These are phyloP conservation scores for Waltergamsia citrina DNA, from an alignment of 2,329 filamentous ascomycete species.

Conservation along the genomic window DNA sequence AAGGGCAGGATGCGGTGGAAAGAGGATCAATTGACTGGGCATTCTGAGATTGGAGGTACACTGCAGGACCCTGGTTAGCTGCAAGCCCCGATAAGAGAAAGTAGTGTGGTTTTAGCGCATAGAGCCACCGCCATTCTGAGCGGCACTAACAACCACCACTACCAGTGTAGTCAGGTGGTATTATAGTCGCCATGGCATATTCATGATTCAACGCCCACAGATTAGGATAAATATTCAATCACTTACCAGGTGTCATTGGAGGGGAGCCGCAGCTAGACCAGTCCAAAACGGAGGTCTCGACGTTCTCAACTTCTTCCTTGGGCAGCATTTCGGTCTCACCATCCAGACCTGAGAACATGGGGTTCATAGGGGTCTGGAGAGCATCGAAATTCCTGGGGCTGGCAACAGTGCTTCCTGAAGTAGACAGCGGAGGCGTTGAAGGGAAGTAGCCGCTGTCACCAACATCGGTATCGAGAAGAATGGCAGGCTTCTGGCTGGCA, in stretches of 20 bases:
- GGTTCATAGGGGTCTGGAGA: constrained; percentile 74
- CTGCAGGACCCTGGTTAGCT: constrained; percentile 30
- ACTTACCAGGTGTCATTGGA: constrained; percentile 85
- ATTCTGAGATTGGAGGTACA: constrained; percentile 38
- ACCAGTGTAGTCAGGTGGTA: too few relatives aligned
- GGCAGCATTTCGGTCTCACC: constrained; percentile 49
- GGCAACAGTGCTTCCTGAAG: constrained; percentile 74
- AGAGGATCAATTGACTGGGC: constrained; percentile 56
- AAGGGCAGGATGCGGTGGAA: constrained; percentile 69
- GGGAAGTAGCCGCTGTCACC: constrained; percentile 76
- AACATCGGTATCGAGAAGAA: constrained; percentile 71
- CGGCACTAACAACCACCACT: not conserved
- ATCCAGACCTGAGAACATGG: constrained; percentile 65
- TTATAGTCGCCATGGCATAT: too few relatives aligned
- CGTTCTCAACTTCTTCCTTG: constrained; percentile 59
- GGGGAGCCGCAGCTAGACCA: constrained; percentile 74
- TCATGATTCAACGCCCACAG: not conserved
- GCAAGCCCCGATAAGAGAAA: constrained; percentile 12
- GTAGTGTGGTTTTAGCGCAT: not conserved
- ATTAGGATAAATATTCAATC: not conserved
- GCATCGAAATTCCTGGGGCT: constrained; percentile 74
- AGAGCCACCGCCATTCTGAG: not conserved
- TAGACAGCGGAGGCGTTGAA: constrained; percentile 78
- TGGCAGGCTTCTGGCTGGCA: constrained; percentile 64
- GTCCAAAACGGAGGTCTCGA: constrained; percentile 66